Evolutionary conservation across 441 rosid genomes (phyloP).

Genomic region (Croton setiger): DNA sequence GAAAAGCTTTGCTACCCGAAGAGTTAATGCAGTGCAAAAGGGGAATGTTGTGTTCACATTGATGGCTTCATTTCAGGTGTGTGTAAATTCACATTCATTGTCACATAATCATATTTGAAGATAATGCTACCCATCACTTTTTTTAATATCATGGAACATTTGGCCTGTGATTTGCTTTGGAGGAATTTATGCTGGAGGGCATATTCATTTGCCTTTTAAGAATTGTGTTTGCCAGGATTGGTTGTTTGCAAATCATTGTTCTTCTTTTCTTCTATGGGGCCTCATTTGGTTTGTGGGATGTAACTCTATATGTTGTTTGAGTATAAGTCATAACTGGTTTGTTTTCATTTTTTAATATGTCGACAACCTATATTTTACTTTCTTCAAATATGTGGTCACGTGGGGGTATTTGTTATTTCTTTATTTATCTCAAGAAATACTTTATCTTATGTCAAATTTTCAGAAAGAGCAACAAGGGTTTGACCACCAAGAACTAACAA

Average conservation of each 20-base stretch:
- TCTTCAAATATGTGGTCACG: background rate
- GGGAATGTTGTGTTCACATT: slow-evolving; percentile 73
- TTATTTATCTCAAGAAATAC: slow-evolving; percentile 8
- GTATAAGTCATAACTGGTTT: background rate
- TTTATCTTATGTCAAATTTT: slow-evolving; percentile 23
- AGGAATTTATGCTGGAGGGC: background rate
- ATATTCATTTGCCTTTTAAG: background rate
- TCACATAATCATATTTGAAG: slow-evolving; percentile 1
- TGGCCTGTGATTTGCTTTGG: background rate
- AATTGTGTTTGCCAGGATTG: background rate
- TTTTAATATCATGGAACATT: background rate
- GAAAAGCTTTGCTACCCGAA: slow-evolving; percentile 83
- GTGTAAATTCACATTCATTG: slow-evolving; percentile 16
- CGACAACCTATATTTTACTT: background rate
- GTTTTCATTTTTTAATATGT: background rate
- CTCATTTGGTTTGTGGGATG: background rate
- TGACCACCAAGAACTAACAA: slow-evolving; percentile 66
- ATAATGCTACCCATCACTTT: background rate
- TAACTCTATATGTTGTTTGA: slow-evolving; percentile 1
- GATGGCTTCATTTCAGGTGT: slow-evolving; percentile 92
- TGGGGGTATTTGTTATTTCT: slow-evolving; percentile 4
- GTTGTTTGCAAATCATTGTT: background rate
- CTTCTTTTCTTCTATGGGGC: background rate
- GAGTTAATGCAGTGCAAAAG: slow-evolving; percentile 88
- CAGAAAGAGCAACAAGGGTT: slow-evolving; percentile 76